A percentile compares a stretch with the other conserved stretches of the same genome.
Conservation (phyloP, 257 asterid species). For the Solanum chiquidenum region DNA sequence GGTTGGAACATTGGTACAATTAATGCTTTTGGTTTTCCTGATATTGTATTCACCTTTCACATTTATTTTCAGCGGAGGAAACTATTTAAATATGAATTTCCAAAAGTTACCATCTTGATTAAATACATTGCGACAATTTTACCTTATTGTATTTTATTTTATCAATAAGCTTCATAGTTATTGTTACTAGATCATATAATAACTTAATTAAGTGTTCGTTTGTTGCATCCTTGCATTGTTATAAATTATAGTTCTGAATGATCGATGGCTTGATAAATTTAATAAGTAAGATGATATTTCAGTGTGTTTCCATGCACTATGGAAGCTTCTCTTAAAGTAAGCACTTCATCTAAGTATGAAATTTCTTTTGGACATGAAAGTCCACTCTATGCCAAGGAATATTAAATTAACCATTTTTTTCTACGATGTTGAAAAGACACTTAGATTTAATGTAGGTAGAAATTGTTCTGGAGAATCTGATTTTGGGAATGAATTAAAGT, state of each 20-base stretch:
- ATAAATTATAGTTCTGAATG: no score
- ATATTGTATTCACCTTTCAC: neutral
- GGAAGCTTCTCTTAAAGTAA: neutral
- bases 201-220: no score
- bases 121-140: neutral
- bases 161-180: neutral
- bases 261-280: no score
- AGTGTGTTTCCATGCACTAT: neutral
- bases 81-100: neutral
- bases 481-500: neutral
- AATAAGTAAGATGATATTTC: neutral
- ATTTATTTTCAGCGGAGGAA: neutral
- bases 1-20: neutral
- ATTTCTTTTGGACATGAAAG: neutral
- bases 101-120: neutral
- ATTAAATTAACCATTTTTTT: neutral
- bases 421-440: neutral
- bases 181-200: neutral
- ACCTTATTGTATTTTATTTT: neutral
- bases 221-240: neutral
- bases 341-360: neutral
- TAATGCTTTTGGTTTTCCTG: neutral
- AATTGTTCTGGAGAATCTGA: neutral
- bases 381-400: neutral
- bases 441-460: neutral